Base-by-base conservation (phyloP, 768 basidiomycete genomes). In the Suillus spraguei region DNA sequence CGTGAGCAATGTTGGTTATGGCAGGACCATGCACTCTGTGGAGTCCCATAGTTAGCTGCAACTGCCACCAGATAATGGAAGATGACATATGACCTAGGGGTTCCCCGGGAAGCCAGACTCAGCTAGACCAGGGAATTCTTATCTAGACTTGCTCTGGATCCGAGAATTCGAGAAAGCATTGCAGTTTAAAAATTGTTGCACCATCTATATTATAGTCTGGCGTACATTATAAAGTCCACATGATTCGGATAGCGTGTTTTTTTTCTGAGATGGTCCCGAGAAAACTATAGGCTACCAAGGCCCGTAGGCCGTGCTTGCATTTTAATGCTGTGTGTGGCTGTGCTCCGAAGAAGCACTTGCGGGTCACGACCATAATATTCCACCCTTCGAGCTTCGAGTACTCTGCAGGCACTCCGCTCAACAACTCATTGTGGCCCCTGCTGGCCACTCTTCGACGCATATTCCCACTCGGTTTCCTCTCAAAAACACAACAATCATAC, bases 361-460 rank as follows among this genome's bases (percentile, higher is more conserved):
- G 52, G 52, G 52, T 53, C 55, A 56, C 55, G 55, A 56, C 38
- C 55, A 56, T 56, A 52, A 56, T 56, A 52, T 52, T 52, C 38
- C 24, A 28, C 28, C 28, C 28, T 28, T 17, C 39, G 9, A 9
- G 16, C 55, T 14, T 14, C 2, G 36, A 46, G 13, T 38, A 47
- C 6, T 49, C 38, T 64, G 24, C 39, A 22, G 16, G 24, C 20
- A 32, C 46, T 24, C 63, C n/a, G 14, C 35, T 38, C 28, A 20
- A 64, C n/a, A 44, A 22, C 61, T 65, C 67, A 44, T 4, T 54
- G 22, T 74, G 73, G 71, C 68, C 69, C 42, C 47, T 44, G n/a
- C 55, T 63, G 55, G 63, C 63, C 54, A 14, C 64, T 54, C 32
- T 46, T 49, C 53, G 36, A n/a, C 62, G 42, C 28, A 52, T 53